These are phyloP conservation scores for Chlorella variabilis DNA, from an alignment of 163 green algal genomes.

Conservation along the genomic window DNA sequence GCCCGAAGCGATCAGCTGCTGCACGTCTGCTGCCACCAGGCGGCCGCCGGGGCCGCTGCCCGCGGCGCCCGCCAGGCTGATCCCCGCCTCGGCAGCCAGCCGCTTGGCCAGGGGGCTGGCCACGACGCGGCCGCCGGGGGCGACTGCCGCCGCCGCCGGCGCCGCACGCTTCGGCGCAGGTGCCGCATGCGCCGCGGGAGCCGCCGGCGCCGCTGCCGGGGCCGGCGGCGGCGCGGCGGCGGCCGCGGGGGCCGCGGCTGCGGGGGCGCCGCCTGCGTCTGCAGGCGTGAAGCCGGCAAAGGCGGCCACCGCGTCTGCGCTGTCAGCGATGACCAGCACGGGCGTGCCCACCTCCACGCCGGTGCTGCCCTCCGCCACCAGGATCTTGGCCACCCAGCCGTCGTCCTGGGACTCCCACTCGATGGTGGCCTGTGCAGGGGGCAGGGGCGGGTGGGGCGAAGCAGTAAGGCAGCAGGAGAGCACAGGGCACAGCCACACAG, in stretches of 20 bases:
- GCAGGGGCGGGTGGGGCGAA: no score
- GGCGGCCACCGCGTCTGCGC: slow-evolving; percentile 65
- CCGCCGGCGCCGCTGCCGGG: slow-evolving; percentile 18
- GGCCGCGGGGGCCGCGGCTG: slow-evolving; percentile 11
- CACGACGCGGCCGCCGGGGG: slow-evolving; percentile 59
- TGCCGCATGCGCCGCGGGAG: slow-evolving; percentile 31
- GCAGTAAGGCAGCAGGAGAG: no score
- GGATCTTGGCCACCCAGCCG: slow-evolving; percentile 93
- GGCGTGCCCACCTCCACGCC: slow-evolving; percentile 85
- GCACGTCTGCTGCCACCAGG: slow-evolving; percentile 85
- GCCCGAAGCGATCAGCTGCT: slow-evolving; percentile 61
- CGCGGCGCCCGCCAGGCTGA: slow-evolving; percentile 65
- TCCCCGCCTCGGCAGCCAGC: slow-evolving; percentile 76
- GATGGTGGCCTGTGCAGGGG: slow-evolving; percentile 73
- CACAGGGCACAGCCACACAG: neutral
- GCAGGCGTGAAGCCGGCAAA: slow-evolving; percentile 75
- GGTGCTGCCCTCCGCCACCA: slow-evolving; percentile 74
- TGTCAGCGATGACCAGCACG: slow-evolving; percentile 91
- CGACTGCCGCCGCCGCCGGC: neutral
- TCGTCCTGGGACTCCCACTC: slow-evolving; percentile 94
- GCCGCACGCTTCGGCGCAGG: slow-evolving; percentile 1
- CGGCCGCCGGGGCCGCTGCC: slow-evolving; percentile 81
- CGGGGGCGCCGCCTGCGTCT: slow-evolving; percentile 34
- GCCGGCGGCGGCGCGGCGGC: slow-evolving; percentile 30
- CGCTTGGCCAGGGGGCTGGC: slow-evolving; percentile 84